A percentile compares a stretch with the other conserved stretches of the same genome.
phyloP scores from a whole-genome alignment of 345 rosid species.

The Jatropha curcas region DNA sequence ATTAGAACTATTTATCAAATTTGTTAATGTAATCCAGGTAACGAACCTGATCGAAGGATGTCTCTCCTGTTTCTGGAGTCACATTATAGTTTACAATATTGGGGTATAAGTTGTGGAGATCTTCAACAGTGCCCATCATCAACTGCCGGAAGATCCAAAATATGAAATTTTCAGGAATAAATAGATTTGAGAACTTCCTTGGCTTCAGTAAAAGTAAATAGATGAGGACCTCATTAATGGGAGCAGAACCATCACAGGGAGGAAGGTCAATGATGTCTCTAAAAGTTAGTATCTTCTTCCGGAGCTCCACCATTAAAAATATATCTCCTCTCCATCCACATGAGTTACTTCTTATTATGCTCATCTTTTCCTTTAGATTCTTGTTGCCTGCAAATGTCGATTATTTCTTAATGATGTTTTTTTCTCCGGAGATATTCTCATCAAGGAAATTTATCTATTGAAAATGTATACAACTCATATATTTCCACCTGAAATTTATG shows the following conservation, averaged over 20 bases:
- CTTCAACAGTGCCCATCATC: conserved; percentile 54
- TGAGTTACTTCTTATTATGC: conserved; percentile 12
- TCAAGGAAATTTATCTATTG: not conserved
- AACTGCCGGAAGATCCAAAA: conserved; percentile 35
- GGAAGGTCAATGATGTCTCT: conserved; percentile 70
- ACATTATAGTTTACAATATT: conserved; percentile 30
- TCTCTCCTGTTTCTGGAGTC: conserved; percentile 31
- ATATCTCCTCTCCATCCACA: conserved; percentile 35
- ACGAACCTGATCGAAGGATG: conserved; percentile 51
- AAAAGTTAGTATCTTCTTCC: conserved; percentile 55
- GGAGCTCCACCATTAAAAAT: conserved; percentile 57
- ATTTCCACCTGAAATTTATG: not conserved
- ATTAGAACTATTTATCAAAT: not conserved
- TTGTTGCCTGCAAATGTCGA: not conserved
- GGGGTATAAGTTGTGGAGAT: conserved; percentile 61
- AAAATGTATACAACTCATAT: not conserved
- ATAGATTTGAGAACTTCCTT: not conserved
- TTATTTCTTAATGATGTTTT: too few species aligned
- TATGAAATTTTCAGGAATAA: not conserved
- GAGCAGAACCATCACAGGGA: conserved; percentile 41
- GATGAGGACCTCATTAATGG: conserved; percentile 45
- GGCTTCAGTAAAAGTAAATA: not conserved
- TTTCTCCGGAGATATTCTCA: too few species aligned
- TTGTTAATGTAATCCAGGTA: not conserved
- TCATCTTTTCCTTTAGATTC: not conserved